Conservation (phyloP, 148 eudicot species). For the Persicaria tinctoria region DNA sequence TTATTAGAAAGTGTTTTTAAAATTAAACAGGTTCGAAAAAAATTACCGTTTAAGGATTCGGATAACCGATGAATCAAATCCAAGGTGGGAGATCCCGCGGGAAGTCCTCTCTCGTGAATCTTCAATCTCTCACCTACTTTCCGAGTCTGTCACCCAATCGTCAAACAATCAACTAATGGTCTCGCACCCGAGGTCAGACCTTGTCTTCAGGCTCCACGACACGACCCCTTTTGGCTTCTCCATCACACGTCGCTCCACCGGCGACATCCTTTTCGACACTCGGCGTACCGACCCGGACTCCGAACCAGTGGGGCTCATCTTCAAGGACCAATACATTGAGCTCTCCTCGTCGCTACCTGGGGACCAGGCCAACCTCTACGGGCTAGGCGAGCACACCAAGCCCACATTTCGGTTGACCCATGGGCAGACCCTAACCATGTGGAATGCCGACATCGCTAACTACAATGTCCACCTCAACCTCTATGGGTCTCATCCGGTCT, state of each 20-base stretch:
- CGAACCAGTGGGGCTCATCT: slow-evolving; percentile 23
- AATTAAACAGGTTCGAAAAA: slow-evolving; percentile 6
- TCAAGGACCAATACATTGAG: slow-evolving; percentile 61
- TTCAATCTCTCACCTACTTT: neutral
- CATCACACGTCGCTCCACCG: slow-evolving; percentile 47
- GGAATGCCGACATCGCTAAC: slow-evolving; percentile 57
- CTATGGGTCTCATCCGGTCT: slow-evolving; percentile 79
- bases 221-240: slow-evolving; percentile 69
- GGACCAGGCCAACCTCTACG: slow-evolving; percentile 44
- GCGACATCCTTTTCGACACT: slow-evolving; percentile 48
- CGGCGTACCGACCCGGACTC: slow-evolving; percentile 12
- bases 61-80: neutral
- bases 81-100: slow-evolving; percentile 12
- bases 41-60: slow-evolving; percentile 7
- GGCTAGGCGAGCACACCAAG: slow-evolving; percentile 80
- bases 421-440: slow-evolving; percentile 62
- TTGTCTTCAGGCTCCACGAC: slow-evolving; percentile 47
- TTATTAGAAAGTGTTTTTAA: neutral
- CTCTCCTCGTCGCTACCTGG: slow-evolving; percentile 58
- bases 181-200: slow-evolving; percentile 33
- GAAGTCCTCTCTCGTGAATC: neutral
- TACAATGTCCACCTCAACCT: slow-evolving; percentile 40
- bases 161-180: neutral
- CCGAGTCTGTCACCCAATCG: neutral
- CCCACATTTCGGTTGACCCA: slow-evolving; percentile 40